A percentile compares a stretch with the other conserved stretches of the same genome.
Evolutionary conservation across 768 basidiomycete species (phyloP).

Genomic region (Termitomyces sp.): DNA sequence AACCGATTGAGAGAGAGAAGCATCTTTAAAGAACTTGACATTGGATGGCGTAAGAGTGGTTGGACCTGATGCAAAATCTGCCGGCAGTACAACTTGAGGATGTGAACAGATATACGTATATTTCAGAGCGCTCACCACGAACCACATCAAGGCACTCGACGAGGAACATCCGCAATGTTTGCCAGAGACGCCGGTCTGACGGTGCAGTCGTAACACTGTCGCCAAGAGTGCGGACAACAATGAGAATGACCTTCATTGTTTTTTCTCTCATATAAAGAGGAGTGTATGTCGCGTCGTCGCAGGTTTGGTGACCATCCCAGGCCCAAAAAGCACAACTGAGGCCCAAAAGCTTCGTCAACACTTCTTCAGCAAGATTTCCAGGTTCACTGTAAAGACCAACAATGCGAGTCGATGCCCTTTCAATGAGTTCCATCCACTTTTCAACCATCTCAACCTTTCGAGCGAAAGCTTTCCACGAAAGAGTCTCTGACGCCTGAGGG

Average conservation of each 20-base stretch:
- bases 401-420: constrained; percentile 41
- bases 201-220: constrained; percentile 25
- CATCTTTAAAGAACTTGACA: constrained; percentile 33
- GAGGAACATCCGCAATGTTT: constrained; percentile 32
- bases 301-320: constrained; percentile 47
- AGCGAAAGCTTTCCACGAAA: constrained; percentile 48
- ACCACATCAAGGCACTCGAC: constrained; percentile 34
- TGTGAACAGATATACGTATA: neutral
- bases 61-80: constrained; percentile 29
- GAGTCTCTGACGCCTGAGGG: constrained; percentile 39
- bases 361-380: constrained; percentile 38
- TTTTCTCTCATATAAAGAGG: constrained; percentile 46
- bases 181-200: constrained; percentile 31
- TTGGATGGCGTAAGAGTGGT: constrained; percentile 29
- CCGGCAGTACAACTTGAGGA: neutral
- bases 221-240: constrained; percentile 44
- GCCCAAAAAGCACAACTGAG: constrained; percentile 51
- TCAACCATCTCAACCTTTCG: constrained; percentile 54
- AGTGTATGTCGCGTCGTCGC: constrained; percentile 31
- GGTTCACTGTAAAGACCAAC: constrained; percentile 44
- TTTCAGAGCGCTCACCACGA: constrained; percentile 28
- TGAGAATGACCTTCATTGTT: constrained; percentile 35
- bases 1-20: constrained; percentile 25
- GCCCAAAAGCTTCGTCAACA: constrained; percentile 46
- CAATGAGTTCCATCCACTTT: constrained; percentile 48